Percentiles rank a stretch among this genome's conserved stretches.
Conservation (phyloP, 2,329 filamentous ascomycete genomes). For the Colletotrichum sp. region DNA sequence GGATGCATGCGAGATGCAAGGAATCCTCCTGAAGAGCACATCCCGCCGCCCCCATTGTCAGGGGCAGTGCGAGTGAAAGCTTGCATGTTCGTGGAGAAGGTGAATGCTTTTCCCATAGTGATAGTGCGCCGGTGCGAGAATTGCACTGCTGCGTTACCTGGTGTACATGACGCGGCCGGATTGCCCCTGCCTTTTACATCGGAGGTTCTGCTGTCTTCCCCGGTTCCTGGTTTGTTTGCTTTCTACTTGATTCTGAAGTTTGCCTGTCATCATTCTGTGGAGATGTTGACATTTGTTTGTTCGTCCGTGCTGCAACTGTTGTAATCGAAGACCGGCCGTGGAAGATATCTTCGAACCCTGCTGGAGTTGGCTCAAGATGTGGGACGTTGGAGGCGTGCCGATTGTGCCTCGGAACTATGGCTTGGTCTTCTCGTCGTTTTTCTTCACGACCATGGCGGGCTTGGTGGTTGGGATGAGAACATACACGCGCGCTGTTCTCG, state of each 20-base stretch:
- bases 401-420: slow-evolving; percentile 23
- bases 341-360: neutral
- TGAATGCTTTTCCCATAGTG: neutral
- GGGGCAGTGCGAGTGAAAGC: neutral
- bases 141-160: neutral
- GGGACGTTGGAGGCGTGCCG: slow-evolving; percentile 18
- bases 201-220: neutral
- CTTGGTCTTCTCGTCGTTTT: slow-evolving; percentile 17
- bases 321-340: neutral
- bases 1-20: neutral
- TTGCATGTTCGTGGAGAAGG: neutral
- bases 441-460: slow-evolving; percentile 22
- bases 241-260: neutral
- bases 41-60: neutral
- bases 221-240: neutral
- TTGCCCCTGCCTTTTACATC: neutral
- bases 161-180: neutral
- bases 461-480: slow-evolving; percentile 17
- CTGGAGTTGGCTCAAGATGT: neutral
- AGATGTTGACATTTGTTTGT: neutral
- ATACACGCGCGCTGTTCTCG: slow-evolving; percentile 14
- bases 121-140: neutral
- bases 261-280: neutral
- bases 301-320: neutral
- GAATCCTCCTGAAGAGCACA: neutral